A percentile compares a stretch with the other conserved stretches of the same genome.
Evolutionary conservation across 768 basidiomycete genomes (phyloP).

Genomic region (Cystobasidiopsis lactophilus): DNA sequence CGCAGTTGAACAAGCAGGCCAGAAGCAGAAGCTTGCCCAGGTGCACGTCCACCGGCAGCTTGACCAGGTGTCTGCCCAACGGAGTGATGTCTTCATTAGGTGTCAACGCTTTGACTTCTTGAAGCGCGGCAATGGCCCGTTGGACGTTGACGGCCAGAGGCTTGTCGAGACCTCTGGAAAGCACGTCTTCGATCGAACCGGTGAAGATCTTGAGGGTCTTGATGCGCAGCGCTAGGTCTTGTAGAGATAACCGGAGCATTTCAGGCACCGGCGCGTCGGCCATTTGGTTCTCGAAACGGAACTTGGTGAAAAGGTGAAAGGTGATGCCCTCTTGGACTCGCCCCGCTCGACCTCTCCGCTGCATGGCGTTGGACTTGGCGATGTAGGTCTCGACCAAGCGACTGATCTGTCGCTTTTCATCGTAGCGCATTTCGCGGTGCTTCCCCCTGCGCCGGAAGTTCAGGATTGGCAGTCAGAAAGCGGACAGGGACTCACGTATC

Average conservation of each 20-base stretch:
- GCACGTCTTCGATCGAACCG: slow-evolving; percentile 71
- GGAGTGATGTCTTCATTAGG: slow-evolving; percentile 73
- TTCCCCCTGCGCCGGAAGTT: background rate
- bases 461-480: background rate
- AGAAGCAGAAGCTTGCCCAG: slow-evolving; percentile 78
- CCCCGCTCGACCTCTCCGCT: slow-evolving; percentile 65
- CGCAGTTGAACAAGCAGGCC: slow-evolving; percentile 61
- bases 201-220: slow-evolving; percentile 82
- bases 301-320: slow-evolving; percentile 86
- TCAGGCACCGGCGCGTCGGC: slow-evolving; percentile 78
- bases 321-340: slow-evolving; percentile 73
- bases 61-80: slow-evolving; percentile 71
- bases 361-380: slow-evolving; percentile 31
- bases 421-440: slow-evolving; percentile 34
- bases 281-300: slow-evolving; percentile 66
- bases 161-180: slow-evolving; percentile 71
- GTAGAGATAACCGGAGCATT: slow-evolving; percentile 79
- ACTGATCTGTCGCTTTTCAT: slow-evolving; percentile 90
- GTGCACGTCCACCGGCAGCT: slow-evolving; percentile 85
- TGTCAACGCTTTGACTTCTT: slow-evolving; percentile 77
- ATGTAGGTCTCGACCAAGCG: slow-evolving; percentile 77
- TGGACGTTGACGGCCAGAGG: slow-evolving; percentile 68
- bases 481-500: slow-evolving; percentile 39
- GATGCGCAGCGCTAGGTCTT: slow-evolving; percentile 71
- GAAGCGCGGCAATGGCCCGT: slow-evolving; percentile 66